A percentile compares a stretch with the other conserved stretches of the same genome.
phyloP scores from a whole-genome alignment of 495 filamentous ascomycete species.

The Amphirosellinia nigrospora region DNA sequence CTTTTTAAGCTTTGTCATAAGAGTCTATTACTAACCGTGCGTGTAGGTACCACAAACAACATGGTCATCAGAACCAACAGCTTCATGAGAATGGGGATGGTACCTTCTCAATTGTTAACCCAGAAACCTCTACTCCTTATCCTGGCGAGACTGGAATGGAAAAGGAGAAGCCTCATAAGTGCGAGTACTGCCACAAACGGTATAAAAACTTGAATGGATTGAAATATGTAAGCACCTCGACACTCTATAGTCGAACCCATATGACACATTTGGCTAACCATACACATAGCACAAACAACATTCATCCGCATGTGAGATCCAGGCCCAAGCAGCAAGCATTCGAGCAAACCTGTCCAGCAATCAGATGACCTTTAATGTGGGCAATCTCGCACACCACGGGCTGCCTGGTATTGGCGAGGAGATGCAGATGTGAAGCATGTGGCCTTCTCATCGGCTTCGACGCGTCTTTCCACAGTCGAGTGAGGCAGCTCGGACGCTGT shows the following conservation, averaged over 20 bases:
- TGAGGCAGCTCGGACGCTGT: not conserved
- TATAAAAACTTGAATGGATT: slow-evolving; percentile 99
- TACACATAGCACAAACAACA: slow-evolving; percentile 73
- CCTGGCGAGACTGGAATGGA: slow-evolving; percentile 98
- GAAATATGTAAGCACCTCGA: slow-evolving; percentile 69
- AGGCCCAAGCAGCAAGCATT: slow-evolving; percentile 50
- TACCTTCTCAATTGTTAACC: slow-evolving; percentile 97
- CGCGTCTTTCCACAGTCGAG: not conserved
- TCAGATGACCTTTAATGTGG: slow-evolving; percentile 41
- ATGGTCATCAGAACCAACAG: slow-evolving; percentile 95
- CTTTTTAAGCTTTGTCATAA: slow-evolving; percentile 20
- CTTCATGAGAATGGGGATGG: slow-evolving; percentile 94
- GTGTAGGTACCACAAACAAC: slow-evolving; percentile 72
- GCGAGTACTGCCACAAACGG: slow-evolving; percentile 93
- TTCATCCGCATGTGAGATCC: slow-evolving; percentile 71
- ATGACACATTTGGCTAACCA: slow-evolving; percentile 28
- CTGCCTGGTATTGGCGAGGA: slow-evolving; percentile 58
- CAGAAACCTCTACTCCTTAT: slow-evolving; percentile 90
- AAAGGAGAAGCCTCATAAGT: slow-evolving; percentile 98
- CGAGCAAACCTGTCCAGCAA: slow-evolving; percentile 43
- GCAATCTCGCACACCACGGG: slow-evolving; percentile 35
- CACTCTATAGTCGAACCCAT: not conserved
- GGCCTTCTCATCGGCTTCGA: slow-evolving; percentile 1
- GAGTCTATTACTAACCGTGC: slow-evolving; percentile 41
- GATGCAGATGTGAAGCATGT: slow-evolving; percentile 44